These are phyloP conservation scores for Penium margaritaceum DNA, from an alignment of 139 green algal genomes.

Conservation along the genomic window DNA sequence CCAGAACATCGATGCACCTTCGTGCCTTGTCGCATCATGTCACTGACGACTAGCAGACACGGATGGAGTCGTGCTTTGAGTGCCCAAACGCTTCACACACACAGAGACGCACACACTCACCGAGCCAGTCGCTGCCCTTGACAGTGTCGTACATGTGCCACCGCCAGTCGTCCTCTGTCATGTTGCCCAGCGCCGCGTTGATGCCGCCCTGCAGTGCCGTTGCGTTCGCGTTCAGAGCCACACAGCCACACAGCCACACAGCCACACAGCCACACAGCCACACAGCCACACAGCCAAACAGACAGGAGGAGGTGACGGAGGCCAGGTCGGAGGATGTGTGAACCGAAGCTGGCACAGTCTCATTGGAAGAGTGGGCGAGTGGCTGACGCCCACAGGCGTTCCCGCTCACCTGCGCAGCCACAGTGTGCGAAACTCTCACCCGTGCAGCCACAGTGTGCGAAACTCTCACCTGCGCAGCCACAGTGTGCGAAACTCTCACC, in stretches of 20 bases:
- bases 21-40: too few relatives aligned
- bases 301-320: background rate
- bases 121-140: constrained; percentile 97
- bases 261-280: background rate
- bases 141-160: constrained; percentile 99
- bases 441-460: background rate
- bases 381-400: background rate
- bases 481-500: background rate
- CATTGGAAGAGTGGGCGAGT: background rate
- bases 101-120: constrained; percentile 35
- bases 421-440: constrained; percentile 74
- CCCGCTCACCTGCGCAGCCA: constrained; percentile 74
- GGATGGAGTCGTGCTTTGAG: too few relatives aligned
- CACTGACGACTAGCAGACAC: too few relatives aligned
- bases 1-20: background rate
- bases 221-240: too few relatives aligned
- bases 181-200: constrained; percentile 97
- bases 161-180: constrained; percentile 92
- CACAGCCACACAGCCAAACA: background rate
- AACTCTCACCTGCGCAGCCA: background rate
- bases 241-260: background rate
- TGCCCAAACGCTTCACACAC: background rate
- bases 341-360: background rate
- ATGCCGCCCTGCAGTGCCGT: constrained; percentile 83
- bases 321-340: background rate